Evolutionary conservation across 768 basidiomycete genomes (phyloP).

Genomic region (Boletus tylopilopsis): DNA sequence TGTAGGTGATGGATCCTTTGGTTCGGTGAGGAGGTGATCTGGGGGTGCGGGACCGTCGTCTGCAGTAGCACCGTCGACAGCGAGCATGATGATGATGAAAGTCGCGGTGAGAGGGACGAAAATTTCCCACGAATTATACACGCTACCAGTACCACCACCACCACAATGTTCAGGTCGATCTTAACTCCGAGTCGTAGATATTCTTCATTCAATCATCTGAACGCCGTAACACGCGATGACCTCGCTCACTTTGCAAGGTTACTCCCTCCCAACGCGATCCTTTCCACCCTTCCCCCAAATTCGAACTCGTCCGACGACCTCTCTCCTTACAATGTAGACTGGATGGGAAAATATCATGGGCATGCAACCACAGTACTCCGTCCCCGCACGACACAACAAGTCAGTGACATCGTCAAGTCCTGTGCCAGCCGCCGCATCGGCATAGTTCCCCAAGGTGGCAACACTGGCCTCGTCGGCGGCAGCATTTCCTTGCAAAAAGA

Average conservation of each 20-base stretch:
- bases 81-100: no score
- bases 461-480: constrained; percentile 96
- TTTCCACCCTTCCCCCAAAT: constrained; percentile 60
- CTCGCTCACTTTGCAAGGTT: constrained; percentile 64
- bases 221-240: constrained; percentile 54
- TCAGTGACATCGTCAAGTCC: constrained; percentile 83
- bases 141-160: not conserved
- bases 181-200: constrained; percentile 9
- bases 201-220: constrained; percentile 33
- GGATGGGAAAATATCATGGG: constrained; percentile 96
- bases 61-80: not conserved
- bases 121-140: no score
- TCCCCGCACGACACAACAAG: constrained; percentile 84
- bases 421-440: constrained; percentile 79
- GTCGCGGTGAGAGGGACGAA: no score
- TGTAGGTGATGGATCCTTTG: constrained; percentile 6
- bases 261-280: constrained; percentile 57
- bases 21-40: not conserved
- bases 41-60: constrained; percentile 3
- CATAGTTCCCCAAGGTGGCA: constrained; percentile 97
- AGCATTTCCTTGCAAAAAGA: constrained; percentile 88
- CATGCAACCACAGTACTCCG: constrained; percentile 79
- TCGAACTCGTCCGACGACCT: constrained; percentile 60
- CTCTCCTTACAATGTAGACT: constrained; percentile 79
- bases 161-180: constrained; percentile 11